Percentiles rank a stretch among this genome's conserved stretches.
These are phyloP conservation scores for Meyerozyma sp. DNA, from an alignment of 1,139 yeast genomes.

Conservation along the genomic window DNA sequence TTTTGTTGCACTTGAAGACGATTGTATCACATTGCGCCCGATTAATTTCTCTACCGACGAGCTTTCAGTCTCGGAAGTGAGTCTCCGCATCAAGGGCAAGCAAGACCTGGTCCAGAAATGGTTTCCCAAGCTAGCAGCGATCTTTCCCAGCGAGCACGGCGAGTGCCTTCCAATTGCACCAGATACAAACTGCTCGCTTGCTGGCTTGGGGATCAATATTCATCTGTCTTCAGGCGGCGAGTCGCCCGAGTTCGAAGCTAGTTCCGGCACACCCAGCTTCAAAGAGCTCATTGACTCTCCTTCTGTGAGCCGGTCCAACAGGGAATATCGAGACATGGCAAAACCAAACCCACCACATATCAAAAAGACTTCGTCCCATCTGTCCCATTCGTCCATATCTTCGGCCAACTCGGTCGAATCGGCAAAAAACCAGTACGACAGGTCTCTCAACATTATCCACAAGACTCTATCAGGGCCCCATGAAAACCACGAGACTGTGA, in stretches of 20 bases:
- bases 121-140: slow-evolving; percentile 20
- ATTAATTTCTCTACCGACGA: slow-evolving; percentile 18
- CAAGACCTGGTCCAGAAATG: slow-evolving; percentile 33
- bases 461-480: slow-evolving; percentile 20
- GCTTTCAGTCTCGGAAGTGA: slow-evolving; percentile 3
- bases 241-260: slow-evolving; percentile 3
- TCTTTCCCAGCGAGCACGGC: slow-evolving; percentile 3
- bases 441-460: slow-evolving; percentile 23
- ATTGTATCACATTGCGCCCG: slow-evolving; percentile 20
- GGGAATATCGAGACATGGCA: slow-evolving; percentile 7
- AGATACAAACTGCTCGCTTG: slow-evolving; percentile 8
- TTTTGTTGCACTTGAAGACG: slow-evolving; percentile 15
- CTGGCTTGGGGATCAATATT: slow-evolving; percentile 1
- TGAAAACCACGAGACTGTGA: slow-evolving; percentile 6
- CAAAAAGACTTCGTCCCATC: slow-evolving; percentile 6
- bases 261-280: slow-evolving; percentile 8
- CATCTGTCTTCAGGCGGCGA: slow-evolving; percentile 2
- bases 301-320: slow-evolving; percentile 14
- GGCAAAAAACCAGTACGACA: slow-evolving; percentile 14
- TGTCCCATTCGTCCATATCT: slow-evolving; percentile 9
- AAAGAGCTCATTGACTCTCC: slow-evolving; percentile 20
- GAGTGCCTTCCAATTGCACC: slow-evolving; percentile 3
- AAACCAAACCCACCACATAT: slow-evolving; percentile 5
- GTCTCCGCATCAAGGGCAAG: slow-evolving; percentile 10
- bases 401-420: slow-evolving; percentile 18